Evolutionary conservation across 192 early-diverging fungal genomes (phyloP).

Genomic region (Linnemannia schmuckeri): DNA sequence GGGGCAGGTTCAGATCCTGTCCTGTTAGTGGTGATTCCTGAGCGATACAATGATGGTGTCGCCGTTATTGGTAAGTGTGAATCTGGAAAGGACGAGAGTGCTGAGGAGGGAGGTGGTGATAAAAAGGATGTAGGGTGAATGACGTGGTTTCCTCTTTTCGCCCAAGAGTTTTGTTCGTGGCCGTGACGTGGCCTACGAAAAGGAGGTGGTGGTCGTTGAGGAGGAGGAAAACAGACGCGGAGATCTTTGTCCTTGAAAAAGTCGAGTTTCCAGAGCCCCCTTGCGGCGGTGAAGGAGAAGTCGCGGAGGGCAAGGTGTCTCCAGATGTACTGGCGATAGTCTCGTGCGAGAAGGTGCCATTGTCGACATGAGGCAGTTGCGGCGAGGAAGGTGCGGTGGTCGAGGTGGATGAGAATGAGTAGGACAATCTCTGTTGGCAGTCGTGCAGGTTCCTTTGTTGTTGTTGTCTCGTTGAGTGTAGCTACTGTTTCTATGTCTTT

Average conservation of each 20-base stretch:
- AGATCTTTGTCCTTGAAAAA: constrained; percentile 32
- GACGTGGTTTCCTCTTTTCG: background rate
- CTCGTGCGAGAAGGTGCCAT: constrained; percentile 30
- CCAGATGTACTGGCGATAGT: constrained; percentile 44
- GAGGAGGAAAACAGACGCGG: constrained; percentile 13
- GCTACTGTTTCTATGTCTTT: background rate
- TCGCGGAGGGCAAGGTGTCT: constrained; percentile 25
- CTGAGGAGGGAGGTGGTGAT: background rate
- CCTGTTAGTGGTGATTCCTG: background rate
- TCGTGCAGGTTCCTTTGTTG: background rate
- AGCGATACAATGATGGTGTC: background rate
- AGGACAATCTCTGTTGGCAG: constrained; percentile 45
- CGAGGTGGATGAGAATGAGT: constrained; percentile 37
- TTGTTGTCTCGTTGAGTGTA: background rate
- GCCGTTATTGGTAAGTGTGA: background rate
- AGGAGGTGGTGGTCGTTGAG: background rate
- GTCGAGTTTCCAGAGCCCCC: constrained; percentile 46
- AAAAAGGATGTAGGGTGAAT: background rate
- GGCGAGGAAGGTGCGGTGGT: constrained; percentile 32
- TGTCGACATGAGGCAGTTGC: constrained; percentile 28
- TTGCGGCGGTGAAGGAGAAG: constrained; percentile 35
- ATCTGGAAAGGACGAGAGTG: background rate
- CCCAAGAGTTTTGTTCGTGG: background rate
- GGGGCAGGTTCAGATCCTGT: constrained; percentile 4
- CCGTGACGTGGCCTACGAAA: background rate